A percentile compares a stretch with the other conserved stretches of the same genome.
Evolutionary conservation across 2,329 filamentous ascomycete species (phyloP).

Genomic region (Tolypocladium guangdongense): DNA sequence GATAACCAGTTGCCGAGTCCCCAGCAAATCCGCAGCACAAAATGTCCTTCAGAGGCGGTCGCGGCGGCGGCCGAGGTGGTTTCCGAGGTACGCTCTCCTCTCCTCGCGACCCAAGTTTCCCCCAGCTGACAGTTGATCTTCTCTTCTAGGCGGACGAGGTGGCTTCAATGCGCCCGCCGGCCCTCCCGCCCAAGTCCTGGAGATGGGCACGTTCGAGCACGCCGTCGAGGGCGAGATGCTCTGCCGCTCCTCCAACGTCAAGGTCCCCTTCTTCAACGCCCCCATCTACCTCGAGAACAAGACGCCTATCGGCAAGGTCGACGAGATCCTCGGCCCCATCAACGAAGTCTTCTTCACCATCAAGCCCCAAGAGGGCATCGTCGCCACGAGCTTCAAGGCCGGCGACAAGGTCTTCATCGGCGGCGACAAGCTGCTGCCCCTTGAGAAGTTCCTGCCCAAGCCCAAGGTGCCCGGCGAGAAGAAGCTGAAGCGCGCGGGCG

Average conservation of each 20-base stretch:
- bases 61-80: conserved; percentile 10
- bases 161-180: conserved; percentile 8
- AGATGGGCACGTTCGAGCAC: conserved; percentile 92
- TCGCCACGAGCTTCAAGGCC: conserved; percentile 85
- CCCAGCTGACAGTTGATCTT: neutral
- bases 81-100: conserved; percentile 6
- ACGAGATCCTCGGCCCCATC: conserved; percentile 94
- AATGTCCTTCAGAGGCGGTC: conserved; percentile 12
- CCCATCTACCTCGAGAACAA: conserved; percentile 99
- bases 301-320: conserved; percentile 89
- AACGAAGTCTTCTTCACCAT: conserved; percentile 98
- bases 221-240: conserved; percentile 96
- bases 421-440: conserved; percentile 83
- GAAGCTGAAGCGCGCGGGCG: conserved; percentile 50
- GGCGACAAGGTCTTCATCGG: conserved; percentile 98
- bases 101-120: neutral
- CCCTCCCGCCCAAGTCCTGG: conserved; percentile 24
- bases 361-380: conserved; percentile 93
- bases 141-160: conserved; percentile 9
- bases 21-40: conserved; percentile 1
- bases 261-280: conserved; percentile 98
- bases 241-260: conserved; percentile 87
- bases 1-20: neutral
- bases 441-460: conserved; percentile 95
- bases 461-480: conserved; percentile 65